Conservation (phyloP, 768 basidiomycete species). For the Kwoniella shandongensis region DNA sequence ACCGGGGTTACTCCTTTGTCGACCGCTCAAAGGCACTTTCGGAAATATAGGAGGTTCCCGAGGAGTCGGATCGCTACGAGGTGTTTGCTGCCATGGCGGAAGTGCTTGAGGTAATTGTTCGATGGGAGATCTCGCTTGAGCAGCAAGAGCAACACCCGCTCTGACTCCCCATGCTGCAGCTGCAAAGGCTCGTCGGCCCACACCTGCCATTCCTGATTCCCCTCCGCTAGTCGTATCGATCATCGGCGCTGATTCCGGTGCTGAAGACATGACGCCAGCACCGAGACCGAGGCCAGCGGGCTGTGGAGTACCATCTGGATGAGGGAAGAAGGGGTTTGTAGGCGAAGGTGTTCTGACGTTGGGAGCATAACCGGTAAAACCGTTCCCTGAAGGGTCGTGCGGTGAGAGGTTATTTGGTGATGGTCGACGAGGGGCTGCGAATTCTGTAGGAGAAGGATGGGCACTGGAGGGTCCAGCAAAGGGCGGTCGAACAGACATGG, state of each 20-base stretch:
- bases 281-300: slow-evolving; percentile 34
- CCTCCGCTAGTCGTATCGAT: slow-evolving; percentile 42
- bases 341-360: slow-evolving; percentile 51
- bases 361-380: slow-evolving; percentile 53
- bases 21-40: slow-evolving; percentile 19
- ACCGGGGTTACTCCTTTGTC: slow-evolving; percentile 10
- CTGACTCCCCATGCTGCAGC: slow-evolving; percentile 62
- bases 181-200: slow-evolving; percentile 77
- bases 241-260: slow-evolving; percentile 17
- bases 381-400: slow-evolving; percentile 22
- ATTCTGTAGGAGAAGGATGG: slow-evolving; percentile 20
- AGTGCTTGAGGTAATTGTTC: slow-evolving; percentile 2
- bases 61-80: slow-evolving; percentile 8
- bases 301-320: slow-evolving; percentile 59
- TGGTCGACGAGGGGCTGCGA: slow-evolving; percentile 22
- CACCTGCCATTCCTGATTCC: slow-evolving; percentile 72
- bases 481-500: slow-evolving; percentile 13
- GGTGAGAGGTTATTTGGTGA: slow-evolving; percentile 28
- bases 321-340: slow-evolving; percentile 58
- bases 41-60: slow-evolving; percentile 28
- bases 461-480: slow-evolving; percentile 31
- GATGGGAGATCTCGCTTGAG: slow-evolving; percentile 10
- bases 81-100: slow-evolving; percentile 11
- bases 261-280: slow-evolving; percentile 16
- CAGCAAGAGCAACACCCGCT: slow-evolving; percentile 39